Conservation (phyloP, 176 grass and related monocot genomes). For the Pontederia paniculata region DNA sequence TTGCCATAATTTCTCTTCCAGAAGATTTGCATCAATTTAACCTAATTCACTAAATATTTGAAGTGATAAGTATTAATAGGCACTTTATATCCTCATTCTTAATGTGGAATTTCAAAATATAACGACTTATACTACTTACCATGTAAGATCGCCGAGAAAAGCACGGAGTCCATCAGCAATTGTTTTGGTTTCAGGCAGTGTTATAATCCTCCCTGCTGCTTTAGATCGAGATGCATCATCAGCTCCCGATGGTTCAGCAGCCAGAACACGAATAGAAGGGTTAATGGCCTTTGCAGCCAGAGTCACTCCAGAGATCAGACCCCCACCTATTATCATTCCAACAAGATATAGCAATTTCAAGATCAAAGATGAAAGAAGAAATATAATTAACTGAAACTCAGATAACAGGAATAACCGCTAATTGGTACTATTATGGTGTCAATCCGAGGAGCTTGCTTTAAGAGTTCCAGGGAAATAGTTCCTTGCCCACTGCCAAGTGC, state of each 20-base stretch:
- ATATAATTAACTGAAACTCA: not conserved
- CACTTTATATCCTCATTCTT: not conserved
- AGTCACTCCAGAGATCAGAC: constrained; percentile 80
- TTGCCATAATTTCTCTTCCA: too few relatives aligned
- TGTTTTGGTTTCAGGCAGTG: constrained; percentile 48
- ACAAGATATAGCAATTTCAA: not conserved
- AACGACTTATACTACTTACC: constrained; percentile 26
- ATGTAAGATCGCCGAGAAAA: constrained; percentile 86
- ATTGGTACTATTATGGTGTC: constrained; percentile 81
- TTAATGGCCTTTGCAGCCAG: constrained; percentile 86
- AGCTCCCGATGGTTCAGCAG: constrained; percentile 85
- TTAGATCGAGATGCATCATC: constrained; percentile 83
- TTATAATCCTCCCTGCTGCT: constrained; percentile 62
- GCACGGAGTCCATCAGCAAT: constrained; percentile 88
- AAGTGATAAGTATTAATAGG: not conserved
- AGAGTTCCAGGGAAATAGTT: constrained; percentile 73
- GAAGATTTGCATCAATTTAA: too few relatives aligned
- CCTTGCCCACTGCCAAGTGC: constrained; percentile 78
- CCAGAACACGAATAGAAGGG: constrained; percentile 69
- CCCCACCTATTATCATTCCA: constrained; percentile 44
- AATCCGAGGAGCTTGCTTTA: constrained; percentile 63
- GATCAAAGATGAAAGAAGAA: not conserved
- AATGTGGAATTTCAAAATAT: not conserved
- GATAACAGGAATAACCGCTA: constrained; percentile 45
- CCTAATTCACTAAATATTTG: too few relatives aligned